phyloP scores from a whole-genome alignment of 805 yeast genomes.

The Schwanniomyces yamadae region DNA sequence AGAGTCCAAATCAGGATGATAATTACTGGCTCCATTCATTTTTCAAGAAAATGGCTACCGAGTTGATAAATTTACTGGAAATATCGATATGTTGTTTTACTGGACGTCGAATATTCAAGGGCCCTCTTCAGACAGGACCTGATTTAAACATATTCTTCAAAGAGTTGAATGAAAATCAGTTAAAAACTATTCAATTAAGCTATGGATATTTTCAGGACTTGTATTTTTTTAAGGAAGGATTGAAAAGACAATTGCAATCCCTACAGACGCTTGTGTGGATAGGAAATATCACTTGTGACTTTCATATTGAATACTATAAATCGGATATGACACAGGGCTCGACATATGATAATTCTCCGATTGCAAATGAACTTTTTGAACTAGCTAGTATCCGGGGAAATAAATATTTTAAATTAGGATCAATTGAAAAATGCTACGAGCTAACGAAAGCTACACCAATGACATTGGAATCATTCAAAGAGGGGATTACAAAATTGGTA shows the following conservation, averaged over 20 bases:
- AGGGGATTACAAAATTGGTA: not conserved
- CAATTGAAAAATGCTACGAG: constrained; percentile 5
- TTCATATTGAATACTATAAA: not conserved
- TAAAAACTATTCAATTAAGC: constrained; percentile 2
- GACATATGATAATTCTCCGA: not conserved
- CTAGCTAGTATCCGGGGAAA: constrained; percentile 5
- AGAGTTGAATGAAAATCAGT: not conserved
- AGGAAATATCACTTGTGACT: constrained; percentile 4
- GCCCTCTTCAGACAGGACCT: no score
- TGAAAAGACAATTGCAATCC: constrained; percentile 1
- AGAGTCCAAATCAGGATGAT: no score
- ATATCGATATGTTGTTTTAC: constrained; percentile 5
- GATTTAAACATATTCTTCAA: not conserved
- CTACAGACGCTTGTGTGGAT: constrained; percentile 7
- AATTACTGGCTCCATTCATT: not conserved
- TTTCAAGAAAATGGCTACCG: not conserved
- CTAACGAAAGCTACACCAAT: not conserved
- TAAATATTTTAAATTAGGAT: constrained; percentile 3
- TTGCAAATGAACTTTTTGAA: constrained; percentile 1
- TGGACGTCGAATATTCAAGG: not conserved
- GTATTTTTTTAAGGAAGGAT: constrained; percentile 1
- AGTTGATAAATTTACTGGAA: constrained; percentile 1
- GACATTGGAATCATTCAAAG: not conserved
- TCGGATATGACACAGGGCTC: constrained; percentile 3
- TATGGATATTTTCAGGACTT: constrained; percentile 5